phyloP scores from a whole-genome alignment of 495 filamentous ascomycete species.

The Neurospora sublineolata region DNA sequence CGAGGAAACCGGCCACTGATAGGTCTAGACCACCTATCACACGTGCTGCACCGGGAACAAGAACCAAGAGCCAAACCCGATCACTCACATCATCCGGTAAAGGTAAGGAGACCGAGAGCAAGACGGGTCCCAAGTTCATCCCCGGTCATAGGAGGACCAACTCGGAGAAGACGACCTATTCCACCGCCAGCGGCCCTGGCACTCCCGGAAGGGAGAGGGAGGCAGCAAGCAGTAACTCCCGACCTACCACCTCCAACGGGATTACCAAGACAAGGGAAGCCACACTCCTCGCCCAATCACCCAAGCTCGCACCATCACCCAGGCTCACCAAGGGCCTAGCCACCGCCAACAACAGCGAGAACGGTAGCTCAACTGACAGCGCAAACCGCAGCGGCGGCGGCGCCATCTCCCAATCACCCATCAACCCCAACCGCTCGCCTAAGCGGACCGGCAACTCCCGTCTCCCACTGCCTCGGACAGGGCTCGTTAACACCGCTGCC shows the following conservation, averaged over 20 bases:
- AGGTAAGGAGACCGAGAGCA: background rate
- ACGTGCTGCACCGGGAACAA: background rate
- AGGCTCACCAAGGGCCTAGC: background rate
- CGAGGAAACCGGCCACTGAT: background rate
- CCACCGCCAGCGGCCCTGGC: background rate
- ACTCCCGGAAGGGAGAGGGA: background rate
- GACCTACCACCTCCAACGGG: background rate
- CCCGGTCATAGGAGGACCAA: background rate
- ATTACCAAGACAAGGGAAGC: background rate
- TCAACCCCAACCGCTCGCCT: conserved; percentile 10
- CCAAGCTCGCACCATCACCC: background rate
- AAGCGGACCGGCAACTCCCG: conserved; percentile 23
- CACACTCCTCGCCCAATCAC: background rate
- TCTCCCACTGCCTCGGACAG: conserved; percentile 27
- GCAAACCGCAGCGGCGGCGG: conserved; percentile 1
- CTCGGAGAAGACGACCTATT: background rate
- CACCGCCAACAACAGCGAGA: conserved; percentile 3
- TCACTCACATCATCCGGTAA: background rate
- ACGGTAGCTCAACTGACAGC: conserved; percentile 8
- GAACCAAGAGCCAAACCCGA: background rate
- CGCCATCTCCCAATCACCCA: conserved; percentile 1
- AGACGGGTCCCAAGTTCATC: background rate
- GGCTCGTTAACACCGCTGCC: conserved; percentile 5
- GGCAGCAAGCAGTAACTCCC: background rate
- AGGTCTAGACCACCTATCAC: background rate